Base-by-base conservation (phyloP, 2,329 filamentous ascomycete genomes). In the Trichothecium roseum region DNA sequence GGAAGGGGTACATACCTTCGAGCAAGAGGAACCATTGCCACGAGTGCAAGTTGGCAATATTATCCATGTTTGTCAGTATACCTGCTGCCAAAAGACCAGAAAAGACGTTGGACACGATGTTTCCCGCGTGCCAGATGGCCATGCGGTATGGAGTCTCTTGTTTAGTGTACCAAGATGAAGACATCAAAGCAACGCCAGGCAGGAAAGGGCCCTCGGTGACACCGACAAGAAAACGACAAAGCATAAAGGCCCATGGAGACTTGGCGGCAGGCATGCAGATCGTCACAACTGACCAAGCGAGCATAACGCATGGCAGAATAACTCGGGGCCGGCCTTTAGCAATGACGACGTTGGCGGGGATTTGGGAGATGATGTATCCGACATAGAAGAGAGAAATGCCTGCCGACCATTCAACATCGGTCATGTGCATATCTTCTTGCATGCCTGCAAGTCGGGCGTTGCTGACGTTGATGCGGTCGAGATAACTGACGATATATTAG, bases 401-500 rank as follows among this genome's bases (percentile, higher is more conserved):
- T 32, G 55, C 42, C 26, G 48, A 54, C 51, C 63, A 66, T 24
- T 57, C 44, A 2, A 47, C 52, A 30, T 54, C 51, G 5, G 41
- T 40, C 45, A 62, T 56, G 18, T 44, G 32, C 0, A 66, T 45
- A 40, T 60, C 57, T 5, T 50, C 38, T 31, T 59, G 52, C 39
- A 61, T 46, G 3, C 54, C 54, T 13, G 53, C 52, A 15, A 60
- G 49, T 32, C 54, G 50, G 8, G 57, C 57, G 41, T 60, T 60
- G 35, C 62, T 64, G 32, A 69, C 63, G 45, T 69, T 71, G 28
- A 64, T 66, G 33, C 64, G 55, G 42, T 69, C 64, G 35, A 69
- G 56, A 44, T 68, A 68, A 43, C 62, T 67, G 22, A n/a, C 17
- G 10, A 14, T 22, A 28, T 27, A 28, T 9, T 12, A n/a, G n/a